phyloP scores from a whole-genome alignment of 2,329 filamentous ascomycete genomes.

The Cladosporium sp. region DNA sequence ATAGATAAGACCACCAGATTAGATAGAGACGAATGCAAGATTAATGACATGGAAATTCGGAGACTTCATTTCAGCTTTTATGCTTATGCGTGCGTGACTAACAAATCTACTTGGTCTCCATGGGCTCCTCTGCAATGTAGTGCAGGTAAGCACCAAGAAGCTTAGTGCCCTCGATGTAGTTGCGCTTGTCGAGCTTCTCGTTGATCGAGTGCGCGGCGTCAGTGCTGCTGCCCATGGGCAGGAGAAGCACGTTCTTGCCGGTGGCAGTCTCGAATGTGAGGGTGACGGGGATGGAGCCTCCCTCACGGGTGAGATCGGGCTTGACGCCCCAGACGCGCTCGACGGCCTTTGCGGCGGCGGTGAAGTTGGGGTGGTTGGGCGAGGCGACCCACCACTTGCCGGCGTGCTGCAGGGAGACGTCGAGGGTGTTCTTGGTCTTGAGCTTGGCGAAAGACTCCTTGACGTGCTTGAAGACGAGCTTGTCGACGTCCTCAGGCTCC shows the following conservation, averaged over 20 bases:
- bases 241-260: conserved; percentile 91
- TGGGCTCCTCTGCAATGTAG: conserved; percentile 89
- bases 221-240: conserved; percentile 97
- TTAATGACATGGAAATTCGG: neutral
- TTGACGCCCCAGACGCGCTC: conserved; percentile 91
- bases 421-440: conserved; percentile 86
- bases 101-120: conserved; percentile 10
- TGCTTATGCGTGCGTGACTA: neutral
- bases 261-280: conserved; percentile 97
- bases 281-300: conserved; percentile 95
- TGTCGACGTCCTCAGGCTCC: conserved; percentile 87
- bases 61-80: conserved; percentile 12
- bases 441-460: conserved; percentile 83
- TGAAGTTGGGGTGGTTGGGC: conserved; percentile 99
- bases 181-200: conserved; percentile 94
- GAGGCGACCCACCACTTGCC: conserved; percentile 99
- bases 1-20: neutral
- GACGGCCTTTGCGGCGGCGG: conserved; percentile 90
- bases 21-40: neutral
- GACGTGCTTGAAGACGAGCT: conserved; percentile 79
- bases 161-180: conserved; percentile 99
- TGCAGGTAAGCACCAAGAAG: conserved; percentile 91
- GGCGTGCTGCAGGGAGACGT: conserved; percentile 78
- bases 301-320: conserved; percentile 94
- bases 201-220: conserved; percentile 98